These are phyloP conservation scores for Emmonsiellopsis sp. DNA, from an alignment of 2,329 filamentous ascomycete genomes.

Conservation along the genomic window DNA sequence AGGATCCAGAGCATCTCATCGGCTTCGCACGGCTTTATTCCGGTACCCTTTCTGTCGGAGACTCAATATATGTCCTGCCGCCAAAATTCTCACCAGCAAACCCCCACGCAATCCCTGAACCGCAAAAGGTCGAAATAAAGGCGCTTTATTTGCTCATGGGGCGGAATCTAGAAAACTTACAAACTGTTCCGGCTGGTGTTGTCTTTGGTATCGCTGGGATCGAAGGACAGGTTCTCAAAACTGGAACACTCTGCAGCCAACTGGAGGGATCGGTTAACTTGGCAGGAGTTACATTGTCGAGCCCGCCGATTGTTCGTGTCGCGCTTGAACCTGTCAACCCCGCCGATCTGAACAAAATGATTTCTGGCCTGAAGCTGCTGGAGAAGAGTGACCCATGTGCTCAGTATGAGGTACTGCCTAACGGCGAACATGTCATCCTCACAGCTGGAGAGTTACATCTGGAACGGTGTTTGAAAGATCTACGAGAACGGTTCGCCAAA, in stretches of 20 bases:
- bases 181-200: conserved; percentile 81
- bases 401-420: conserved; percentile 86
- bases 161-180: conserved; percentile 70
- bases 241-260: conserved; percentile 83
- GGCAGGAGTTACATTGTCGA: conserved; percentile 70
- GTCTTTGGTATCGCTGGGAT: conserved; percentile 92
- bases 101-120: conserved; percentile 62
- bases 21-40: conserved; percentile 94
- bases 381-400: conserved; percentile 95
- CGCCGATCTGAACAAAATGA: conserved; percentile 88
- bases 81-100: conserved; percentile 85
- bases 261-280: conserved; percentile 82
- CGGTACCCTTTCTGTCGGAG: conserved; percentile 78
- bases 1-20: conserved; percentile 78
- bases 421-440: conserved; percentile 87
- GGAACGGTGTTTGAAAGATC: conserved; percentile 85
- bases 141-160: conserved; percentile 96
- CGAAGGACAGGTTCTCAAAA: conserved; percentile 89
- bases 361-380: conserved; percentile 72
- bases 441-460: conserved; percentile 93
- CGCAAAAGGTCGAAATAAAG: conserved; percentile 74
- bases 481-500: conserved; percentile 82
- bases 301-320: conserved; percentile 88
- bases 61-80: conserved; percentile 80
- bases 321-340: conserved; percentile 91